Evolutionary conservation across 2,329 filamentous ascomycete genomes (phyloP).

Genomic region (Exophiala oligosperma): DNA sequence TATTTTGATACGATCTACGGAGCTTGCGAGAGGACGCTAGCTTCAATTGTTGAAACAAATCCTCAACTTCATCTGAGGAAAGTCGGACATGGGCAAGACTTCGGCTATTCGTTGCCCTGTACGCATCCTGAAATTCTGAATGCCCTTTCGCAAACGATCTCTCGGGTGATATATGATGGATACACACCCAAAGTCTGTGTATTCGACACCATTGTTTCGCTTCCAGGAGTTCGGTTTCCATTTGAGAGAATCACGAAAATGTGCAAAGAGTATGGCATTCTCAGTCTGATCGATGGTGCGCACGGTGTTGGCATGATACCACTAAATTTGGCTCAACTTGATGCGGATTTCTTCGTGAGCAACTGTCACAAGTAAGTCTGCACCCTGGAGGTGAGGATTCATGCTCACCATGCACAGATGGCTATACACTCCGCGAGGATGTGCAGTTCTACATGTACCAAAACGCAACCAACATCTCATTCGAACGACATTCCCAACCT

Average conservation of each 20-base stretch:
- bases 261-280: slow-evolving; percentile 66
- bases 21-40: slow-evolving; percentile 71
- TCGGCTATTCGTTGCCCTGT: slow-evolving; percentile 63
- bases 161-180: slow-evolving; percentile 54
- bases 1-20: slow-evolving; percentile 75
- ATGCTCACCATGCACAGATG: slow-evolving; percentile 50
- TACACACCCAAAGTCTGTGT: slow-evolving; percentile 67
- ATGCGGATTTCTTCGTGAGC: slow-evolving; percentile 82
- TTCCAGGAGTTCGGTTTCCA: slow-evolving; percentile 77
- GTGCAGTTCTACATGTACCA: slow-evolving; percentile 79
- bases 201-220: slow-evolving; percentile 78
- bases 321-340: slow-evolving; percentile 64
- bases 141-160: slow-evolving; percentile 61
- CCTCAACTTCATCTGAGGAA: slow-evolving; percentile 47
- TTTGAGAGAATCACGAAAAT: slow-evolving; percentile 66
- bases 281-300: slow-evolving; percentile 79
- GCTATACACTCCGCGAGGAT: slow-evolving; percentile 77
- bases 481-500: slow-evolving; percentile 73
- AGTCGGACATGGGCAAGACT: slow-evolving; percentile 47
- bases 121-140: slow-evolving; percentile 66
- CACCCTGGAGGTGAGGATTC: neutral
- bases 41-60: slow-evolving; percentile 70
- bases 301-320: slow-evolving; percentile 80
- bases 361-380: slow-evolving; percentile 72
- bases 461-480: slow-evolving; percentile 73